phyloP scores from a whole-genome alignment of 2,329 filamentous ascomycete genomes.

The Immersiporthe knoxdaviesiana region DNA sequence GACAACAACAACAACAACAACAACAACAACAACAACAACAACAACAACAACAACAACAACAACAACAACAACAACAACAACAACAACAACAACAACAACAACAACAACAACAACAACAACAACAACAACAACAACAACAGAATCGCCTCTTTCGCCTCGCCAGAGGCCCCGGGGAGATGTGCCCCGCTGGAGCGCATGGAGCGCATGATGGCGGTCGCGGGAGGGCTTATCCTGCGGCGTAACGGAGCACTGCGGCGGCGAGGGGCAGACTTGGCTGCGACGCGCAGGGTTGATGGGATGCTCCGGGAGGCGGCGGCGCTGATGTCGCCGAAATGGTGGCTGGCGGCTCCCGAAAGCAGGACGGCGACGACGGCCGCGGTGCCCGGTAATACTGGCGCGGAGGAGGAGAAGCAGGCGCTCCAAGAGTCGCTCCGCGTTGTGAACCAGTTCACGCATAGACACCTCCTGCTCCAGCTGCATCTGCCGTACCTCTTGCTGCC shows the following conservation, averaged over 20 bases:
- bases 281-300: conserved; percentile 42
- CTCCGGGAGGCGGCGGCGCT: conserved; percentile 41
- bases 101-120: neutral
- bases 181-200: conserved; percentile 42
- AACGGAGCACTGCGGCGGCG: conserved; percentile 35
- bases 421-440: conserved; percentile 43
- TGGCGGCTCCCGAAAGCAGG: conserved; percentile 32
- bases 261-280: conserved; percentile 35
- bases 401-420: conserved; percentile 32
- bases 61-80: too few relatives aligned
- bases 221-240: conserved; percentile 44
- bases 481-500: conserved; percentile 48
- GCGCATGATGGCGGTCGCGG: conserved; percentile 39
- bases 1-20: neutral
- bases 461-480: conserved; percentile 49
- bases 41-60: neutral
- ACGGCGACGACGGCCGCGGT: neutral
- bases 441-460: conserved; percentile 47
- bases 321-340: conserved; percentile 50
- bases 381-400: neutral
- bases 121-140: neutral
- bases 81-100: neutral
- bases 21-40: neutral
- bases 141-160: conserved; percentile 32
- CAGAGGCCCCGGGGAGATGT: conserved; percentile 36